Evolutionary conservation across 768 basidiomycete species (phyloP), one percentile per base, ranked within the genome.

Genomic region (Floccularia luteovirens): DNA sequence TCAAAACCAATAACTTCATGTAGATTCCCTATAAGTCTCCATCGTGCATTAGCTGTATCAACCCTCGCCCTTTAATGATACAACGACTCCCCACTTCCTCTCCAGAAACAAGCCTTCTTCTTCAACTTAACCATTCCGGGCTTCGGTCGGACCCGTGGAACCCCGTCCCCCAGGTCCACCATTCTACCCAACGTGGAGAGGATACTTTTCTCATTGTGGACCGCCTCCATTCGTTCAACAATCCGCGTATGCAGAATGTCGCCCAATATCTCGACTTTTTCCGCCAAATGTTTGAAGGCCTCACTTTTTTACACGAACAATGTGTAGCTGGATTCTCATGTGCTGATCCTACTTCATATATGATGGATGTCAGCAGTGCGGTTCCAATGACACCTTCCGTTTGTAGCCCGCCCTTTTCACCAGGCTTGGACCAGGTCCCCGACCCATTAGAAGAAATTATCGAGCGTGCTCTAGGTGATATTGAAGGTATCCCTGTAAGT

Each of bases 111-210:
- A 45, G 58, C 19, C 45, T 76, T 8, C 50, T 72, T 8, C 56
- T 66, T 13, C 58, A 65, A 11, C 61, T 75, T 39, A 75, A 75
- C 43, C 57, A 63, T 12, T 56, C 59, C 14, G 66, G 68, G 27
- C 49, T 59, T 4, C 66, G 75, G 10, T 48, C 56, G 33, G 75
- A 77, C 48, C 74, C 74, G 0, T 75, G 75, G 75, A 77, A 77
- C 45, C 66, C 73, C 4, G 56, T 63, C 6, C 74, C 72, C 3
- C 70, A 69, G 31, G 56, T 77, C 6, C 49, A 71, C 11, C 58
- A 62, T 42, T 63, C 63, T 1, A 63, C 73, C 0, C 63, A 71
- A 42, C 62, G 67, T 21, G 64, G 54, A n/a, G 60, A 64, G 11
- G 48, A 56, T 19, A 59, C 66, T 2, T 69, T 66, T 36, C 48